Conservation (phyloP, 1,284 basidiomycete genomes). For the Anthracocystis walkeri region DNA sequence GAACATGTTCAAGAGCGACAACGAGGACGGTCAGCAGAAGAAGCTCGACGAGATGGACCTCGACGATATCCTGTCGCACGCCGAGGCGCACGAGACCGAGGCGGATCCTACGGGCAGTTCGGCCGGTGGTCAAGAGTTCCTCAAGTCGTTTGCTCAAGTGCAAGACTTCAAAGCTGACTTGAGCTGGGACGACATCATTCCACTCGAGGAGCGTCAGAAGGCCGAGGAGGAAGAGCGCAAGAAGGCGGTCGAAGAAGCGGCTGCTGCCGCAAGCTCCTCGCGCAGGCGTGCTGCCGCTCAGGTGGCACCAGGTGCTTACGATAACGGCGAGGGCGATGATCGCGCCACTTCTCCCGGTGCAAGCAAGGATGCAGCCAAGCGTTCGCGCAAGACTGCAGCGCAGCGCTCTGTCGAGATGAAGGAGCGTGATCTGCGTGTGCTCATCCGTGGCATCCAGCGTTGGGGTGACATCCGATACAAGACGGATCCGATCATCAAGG, state of each 20-base stretch:
- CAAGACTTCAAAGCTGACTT: slow-evolving; percentile 98
- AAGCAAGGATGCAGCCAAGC: slow-evolving; percentile 71
- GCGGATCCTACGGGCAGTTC: slow-evolving; percentile 78
- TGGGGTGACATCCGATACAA: slow-evolving; percentile 97
- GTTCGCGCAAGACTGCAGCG: slow-evolving; percentile 76
- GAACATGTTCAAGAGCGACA: slow-evolving; percentile 99
- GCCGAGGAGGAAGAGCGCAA: slow-evolving; percentile 74
- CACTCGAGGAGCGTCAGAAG: slow-evolving; percentile 87
- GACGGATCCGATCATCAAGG: slow-evolving; percentile 90
- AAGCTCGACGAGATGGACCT: slow-evolving; percentile 99
- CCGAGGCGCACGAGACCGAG: slow-evolving; percentile 96
- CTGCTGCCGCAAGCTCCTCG: slow-evolving; percentile 73
- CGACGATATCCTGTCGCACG: slow-evolving; percentile 95
- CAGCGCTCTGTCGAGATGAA: slow-evolving; percentile 96
- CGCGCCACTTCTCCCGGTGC: slow-evolving; percentile 56
- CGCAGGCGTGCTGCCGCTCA: slow-evolving; percentile 76
- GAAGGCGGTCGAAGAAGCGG: slow-evolving; percentile 76
- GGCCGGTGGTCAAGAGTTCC: slow-evolving; percentile 94
- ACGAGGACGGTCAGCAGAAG: slow-evolving; percentile 84
- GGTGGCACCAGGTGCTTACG: slow-evolving; percentile 79
- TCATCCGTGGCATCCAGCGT: slow-evolving; percentile 93
- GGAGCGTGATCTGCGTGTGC: slow-evolving; percentile 93
- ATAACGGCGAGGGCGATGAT: slow-evolving; percentile 69
- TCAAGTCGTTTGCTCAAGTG: slow-evolving; percentile 93
- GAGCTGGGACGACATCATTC: slow-evolving; percentile 98